These are phyloP conservation scores for Venturia effusa DNA, from an alignment of 2,329 filamentous ascomycete genomes.

Conservation along the genomic window DNA sequence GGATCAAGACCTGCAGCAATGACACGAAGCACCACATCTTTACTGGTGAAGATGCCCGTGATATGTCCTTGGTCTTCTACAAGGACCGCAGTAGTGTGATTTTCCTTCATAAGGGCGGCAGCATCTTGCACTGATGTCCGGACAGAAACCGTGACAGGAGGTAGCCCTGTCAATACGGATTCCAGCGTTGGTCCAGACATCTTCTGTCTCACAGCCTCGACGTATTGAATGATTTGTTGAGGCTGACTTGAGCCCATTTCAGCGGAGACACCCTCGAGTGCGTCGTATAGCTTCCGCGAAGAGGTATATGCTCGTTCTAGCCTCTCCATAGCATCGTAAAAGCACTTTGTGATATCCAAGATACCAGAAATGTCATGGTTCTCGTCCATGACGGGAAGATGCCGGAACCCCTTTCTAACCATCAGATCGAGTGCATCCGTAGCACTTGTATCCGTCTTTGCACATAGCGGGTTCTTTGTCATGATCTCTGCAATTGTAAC, in stretches of 20 bases:
- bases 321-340: constrained; percentile 99
- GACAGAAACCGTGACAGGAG: constrained; percentile 89
- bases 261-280: constrained; percentile 92
- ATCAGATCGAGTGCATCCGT: constrained; percentile 96
- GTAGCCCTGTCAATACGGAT: constrained; percentile 81
- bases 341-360: constrained; percentile 97
- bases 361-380: constrained; percentile 99
- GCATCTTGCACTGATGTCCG: constrained; percentile 94
- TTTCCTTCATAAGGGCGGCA: constrained; percentile 93
- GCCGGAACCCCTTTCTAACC: constrained; percentile 96
- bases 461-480: constrained; percentile 98
- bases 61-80: constrained; percentile 96
- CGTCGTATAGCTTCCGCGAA: constrained; percentile 96
- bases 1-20: constrained; percentile 95
- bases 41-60: constrained; percentile 98
- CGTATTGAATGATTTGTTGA: constrained; percentile 97
- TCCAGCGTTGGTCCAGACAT: constrained; percentile 98
- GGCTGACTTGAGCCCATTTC: constrained; percentile 92
- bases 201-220: constrained; percentile 86
- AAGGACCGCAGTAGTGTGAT: constrained; percentile 91
- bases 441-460: constrained; percentile 92
- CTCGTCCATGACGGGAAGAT: constrained; percentile 98
- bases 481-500: constrained; percentile 97
- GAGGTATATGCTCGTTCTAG: constrained; percentile 94
- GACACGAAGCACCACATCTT: constrained; percentile 94